A percentile compares a stretch with the other conserved stretches of the same genome.
phyloP scores from a whole-genome alignment of 441 rosid genomes.

The Jatropha multifida region DNA sequence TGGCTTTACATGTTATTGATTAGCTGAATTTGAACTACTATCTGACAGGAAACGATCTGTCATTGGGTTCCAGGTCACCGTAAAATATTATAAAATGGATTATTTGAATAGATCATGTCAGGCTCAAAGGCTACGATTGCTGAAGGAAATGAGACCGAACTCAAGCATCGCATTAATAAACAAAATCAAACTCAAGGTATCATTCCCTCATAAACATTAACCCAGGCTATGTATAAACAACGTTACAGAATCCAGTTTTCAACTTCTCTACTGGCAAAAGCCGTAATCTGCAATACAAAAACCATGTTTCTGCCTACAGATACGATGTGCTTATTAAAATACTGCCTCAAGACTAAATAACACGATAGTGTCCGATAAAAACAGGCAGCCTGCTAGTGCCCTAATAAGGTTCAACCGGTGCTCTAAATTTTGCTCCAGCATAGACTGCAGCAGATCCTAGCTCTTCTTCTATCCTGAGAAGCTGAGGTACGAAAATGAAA shows the following conservation, averaged over 20 bases:
- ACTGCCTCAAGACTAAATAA: neutral
- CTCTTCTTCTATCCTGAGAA: slow-evolving; percentile 91
- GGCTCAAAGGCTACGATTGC: too few relatives aligned
- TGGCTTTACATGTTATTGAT: too few relatives aligned
- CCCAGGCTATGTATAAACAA: neutral
- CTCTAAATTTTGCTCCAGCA: slow-evolving; percentile 82
- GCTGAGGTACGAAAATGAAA: slow-evolving; percentile 37
- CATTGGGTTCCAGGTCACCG: too few relatives aligned
- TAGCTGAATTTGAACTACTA: too few relatives aligned
- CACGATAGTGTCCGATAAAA: neutral
- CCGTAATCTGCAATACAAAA: neutral
- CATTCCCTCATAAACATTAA: neutral
- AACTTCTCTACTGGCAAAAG: neutral
- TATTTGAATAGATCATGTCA: too few relatives aligned
- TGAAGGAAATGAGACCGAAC: too few relatives aligned
- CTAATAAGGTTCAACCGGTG: slow-evolving; percentile 84
- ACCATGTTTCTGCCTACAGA: neutral
- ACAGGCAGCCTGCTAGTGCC: neutral
- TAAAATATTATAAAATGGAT: too few relatives aligned
- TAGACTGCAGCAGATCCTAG: slow-evolving; percentile 77
- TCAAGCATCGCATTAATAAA: too few relatives aligned
- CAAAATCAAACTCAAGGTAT: neutral
- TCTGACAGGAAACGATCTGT: too few relatives aligned
- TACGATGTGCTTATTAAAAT: neutral
- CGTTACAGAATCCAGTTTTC: neutral